Percentiles rank a stretch among this genome's conserved stretches.
phyloP scores from a whole-genome alignment of 768 basidiomycete genomes.

The Pleurotus citrinopileatus region DNA sequence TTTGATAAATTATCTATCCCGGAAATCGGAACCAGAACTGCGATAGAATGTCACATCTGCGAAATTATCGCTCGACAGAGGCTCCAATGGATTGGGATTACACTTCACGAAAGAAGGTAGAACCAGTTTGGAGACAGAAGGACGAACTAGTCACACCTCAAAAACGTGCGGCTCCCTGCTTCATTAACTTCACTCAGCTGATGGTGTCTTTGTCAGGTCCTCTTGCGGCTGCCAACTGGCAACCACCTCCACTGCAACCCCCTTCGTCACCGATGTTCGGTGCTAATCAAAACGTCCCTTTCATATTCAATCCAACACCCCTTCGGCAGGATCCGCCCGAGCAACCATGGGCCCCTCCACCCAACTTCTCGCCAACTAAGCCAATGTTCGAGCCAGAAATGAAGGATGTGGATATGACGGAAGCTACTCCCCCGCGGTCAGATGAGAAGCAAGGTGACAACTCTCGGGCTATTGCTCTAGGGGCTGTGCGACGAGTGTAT shows the following conservation, averaged over 20 bases:
- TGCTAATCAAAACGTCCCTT: conserved; percentile 64
- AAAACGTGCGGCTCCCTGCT: conserved; percentile 57
- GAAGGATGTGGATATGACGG: conserved; percentile 74
- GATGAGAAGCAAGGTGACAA: conserved; percentile 36
- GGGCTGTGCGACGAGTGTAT: conserved; percentile 64
- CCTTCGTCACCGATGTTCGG: conserved; percentile 55
- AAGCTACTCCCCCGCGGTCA: conserved; percentile 56
- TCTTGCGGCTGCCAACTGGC: conserved; percentile 40
- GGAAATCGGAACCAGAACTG: neutral
- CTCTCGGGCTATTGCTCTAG: conserved; percentile 55
- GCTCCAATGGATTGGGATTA: conserved; percentile 91
- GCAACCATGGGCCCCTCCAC: conserved; percentile 67
- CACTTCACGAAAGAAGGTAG: conserved; percentile 60
- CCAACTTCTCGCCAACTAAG: conserved; percentile 53
- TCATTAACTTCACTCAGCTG: conserved; percentile 6
- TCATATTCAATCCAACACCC: conserved; percentile 54
- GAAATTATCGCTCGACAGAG: conserved; percentile 58
- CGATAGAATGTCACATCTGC: conserved; percentile 3
- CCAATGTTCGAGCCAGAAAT: conserved; percentile 39
- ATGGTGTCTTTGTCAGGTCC: conserved; percentile 8
- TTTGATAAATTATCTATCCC: neutral
- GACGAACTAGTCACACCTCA: conserved; percentile 54
- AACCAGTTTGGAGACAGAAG: conserved; percentile 54
- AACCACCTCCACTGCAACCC: conserved; percentile 30
- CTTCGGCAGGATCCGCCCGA: conserved; percentile 43